Conservation (phyloP, 805 yeast genomes). For the Cyberlindnera maritima region DNA sequence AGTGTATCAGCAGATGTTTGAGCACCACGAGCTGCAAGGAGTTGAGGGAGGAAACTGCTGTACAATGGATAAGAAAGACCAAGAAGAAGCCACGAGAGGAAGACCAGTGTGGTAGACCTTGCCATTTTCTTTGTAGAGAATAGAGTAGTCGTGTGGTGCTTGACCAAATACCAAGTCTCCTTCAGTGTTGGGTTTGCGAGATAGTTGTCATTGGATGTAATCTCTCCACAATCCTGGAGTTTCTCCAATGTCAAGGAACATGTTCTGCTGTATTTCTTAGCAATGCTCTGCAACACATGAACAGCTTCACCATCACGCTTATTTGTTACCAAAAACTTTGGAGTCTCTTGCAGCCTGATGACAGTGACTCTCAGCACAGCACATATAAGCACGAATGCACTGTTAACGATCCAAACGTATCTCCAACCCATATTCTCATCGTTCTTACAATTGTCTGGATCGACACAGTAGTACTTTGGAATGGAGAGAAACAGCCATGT, state of each 20-base stretch:
- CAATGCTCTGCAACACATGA: conserved; percentile 42
- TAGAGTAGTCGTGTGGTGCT: conserved; percentile 39
- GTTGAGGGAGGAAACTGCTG: conserved; percentile 49
- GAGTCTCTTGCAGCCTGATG: conserved; percentile 47
- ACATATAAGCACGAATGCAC: conserved; percentile 44
- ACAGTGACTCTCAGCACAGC: conserved; percentile 46
- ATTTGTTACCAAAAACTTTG: conserved; percentile 47
- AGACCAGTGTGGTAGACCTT: conserved; percentile 38
- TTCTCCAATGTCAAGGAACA: conserved; percentile 44
- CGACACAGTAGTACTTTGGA: conserved; percentile 44
- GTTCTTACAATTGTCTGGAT: conserved; percentile 39
- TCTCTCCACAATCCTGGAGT: conserved; percentile 42
- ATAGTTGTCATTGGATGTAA: conserved; percentile 28
- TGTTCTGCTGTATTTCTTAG: conserved; percentile 41
- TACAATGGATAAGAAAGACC: conserved; percentile 53
- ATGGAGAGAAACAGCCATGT: conserved; percentile 47
- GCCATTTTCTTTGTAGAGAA: conserved; percentile 41
- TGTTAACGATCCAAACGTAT: conserved; percentile 49
- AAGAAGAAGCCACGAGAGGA: conserved; percentile 48
- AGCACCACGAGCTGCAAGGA: conserved; percentile 48
- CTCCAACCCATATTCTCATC: conserved; percentile 54
- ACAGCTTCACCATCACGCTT: conserved; percentile 49
- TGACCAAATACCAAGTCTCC: conserved; percentile 29
- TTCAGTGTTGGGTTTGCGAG: conserved; percentile 27
- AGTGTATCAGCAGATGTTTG: conserved; percentile 38